Percentiles rank a stretch among this genome's conserved stretches.
phyloP scores from a whole-genome alignment of 1,284 basidiomycete genomes.

The Marasmius tenuissimus region DNA sequence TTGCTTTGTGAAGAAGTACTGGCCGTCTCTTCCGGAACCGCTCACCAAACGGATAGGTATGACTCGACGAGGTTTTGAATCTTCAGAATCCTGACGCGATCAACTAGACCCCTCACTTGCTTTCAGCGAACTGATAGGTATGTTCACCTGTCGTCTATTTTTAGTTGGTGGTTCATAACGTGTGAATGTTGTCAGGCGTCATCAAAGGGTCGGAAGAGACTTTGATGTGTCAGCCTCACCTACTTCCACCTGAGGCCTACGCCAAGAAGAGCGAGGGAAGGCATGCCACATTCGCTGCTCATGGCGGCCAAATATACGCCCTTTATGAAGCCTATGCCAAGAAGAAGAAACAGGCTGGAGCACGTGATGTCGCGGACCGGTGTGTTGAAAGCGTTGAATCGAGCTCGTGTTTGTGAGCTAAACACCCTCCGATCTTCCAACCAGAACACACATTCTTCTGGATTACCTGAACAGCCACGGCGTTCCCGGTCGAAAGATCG shows the following conservation, averaged over 20 bases:
- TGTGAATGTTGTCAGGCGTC: slow-evolving; percentile 42
- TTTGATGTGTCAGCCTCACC: slow-evolving; percentile 29
- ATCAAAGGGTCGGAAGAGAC: slow-evolving; percentile 67
- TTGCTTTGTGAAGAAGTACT: slow-evolving; percentile 54
- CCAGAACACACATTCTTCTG: slow-evolving; percentile 55
- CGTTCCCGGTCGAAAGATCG: slow-evolving; percentile 43
- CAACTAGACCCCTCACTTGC: slow-evolving; percentile 57
- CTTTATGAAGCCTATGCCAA: slow-evolving; percentile 57
- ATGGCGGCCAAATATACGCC: slow-evolving; percentile 49
- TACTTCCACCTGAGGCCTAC: slow-evolving; percentile 48
- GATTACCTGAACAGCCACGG: slow-evolving; percentile 32
- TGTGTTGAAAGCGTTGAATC: slow-evolving; percentile 21
- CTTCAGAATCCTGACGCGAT: not conserved
- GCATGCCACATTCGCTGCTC: slow-evolving; percentile 53
- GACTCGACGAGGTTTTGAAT: slow-evolving; percentile 1
- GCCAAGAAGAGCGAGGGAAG: slow-evolving; percentile 46
- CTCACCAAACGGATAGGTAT: slow-evolving; percentile 59
- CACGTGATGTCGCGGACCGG: slow-evolving; percentile 67
- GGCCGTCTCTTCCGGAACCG: slow-evolving; percentile 60
- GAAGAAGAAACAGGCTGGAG: slow-evolving; percentile 42
- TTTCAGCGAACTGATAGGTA: slow-evolving; percentile 70
- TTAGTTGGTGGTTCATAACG: not conserved
- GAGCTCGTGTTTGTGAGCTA: not conserved
- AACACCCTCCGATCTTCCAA: slow-evolving; percentile 9
- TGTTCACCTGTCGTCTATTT: slow-evolving; percentile 4